Evolutionary conservation across 768 basidiomycete species (phyloP), one percentile per base, ranked within the genome.

Genomic region (Amanita exitialis): DNA sequence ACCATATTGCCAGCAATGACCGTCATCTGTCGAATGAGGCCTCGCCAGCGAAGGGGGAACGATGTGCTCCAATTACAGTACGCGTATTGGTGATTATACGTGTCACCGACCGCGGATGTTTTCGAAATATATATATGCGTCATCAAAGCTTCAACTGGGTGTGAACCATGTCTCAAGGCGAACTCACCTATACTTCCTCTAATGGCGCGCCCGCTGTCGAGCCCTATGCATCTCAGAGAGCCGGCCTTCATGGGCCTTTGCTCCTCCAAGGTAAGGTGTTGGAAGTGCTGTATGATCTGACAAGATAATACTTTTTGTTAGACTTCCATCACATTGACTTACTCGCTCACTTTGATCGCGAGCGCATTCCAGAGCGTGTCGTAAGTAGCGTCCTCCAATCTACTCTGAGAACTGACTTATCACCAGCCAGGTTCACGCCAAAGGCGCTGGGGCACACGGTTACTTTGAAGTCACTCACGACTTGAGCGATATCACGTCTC

Each of bases 341-440:
- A 44, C 80, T 98, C 55, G 83, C 90, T 13, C 93, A 95, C 72
- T 93, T 94, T 60, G 89, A 90, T 65, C 83, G 90, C 53, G 93
- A 96, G 68, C 86, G 95, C 64, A 95, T 98, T 61, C 95, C 94
- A 13, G 91, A 95, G 75, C 90, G 91, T 66, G 85, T 90, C 57
- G 91, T 84, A 66, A 57, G 80, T 73, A 12, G 39, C 28, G 30
- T 44, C 1, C 5, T 4, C 43, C 44, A 18, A 15, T n/a, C 39
- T 51, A 4, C 6, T 36, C 9, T 42, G 10, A 57, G 62, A 60
- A 39, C 57, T 62, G 43, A 61, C 67, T 62, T 56, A 59, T 51
- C 58, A 61, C 52, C 55, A 58, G 15, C 23, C 64, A 91, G 86
- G 79, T 93, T 47, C 92, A 93, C 62, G 90, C 91, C 55, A 95